Conservation (phyloP, 73 alveolate genomes). For the Paramecium bursaria region DNA sequence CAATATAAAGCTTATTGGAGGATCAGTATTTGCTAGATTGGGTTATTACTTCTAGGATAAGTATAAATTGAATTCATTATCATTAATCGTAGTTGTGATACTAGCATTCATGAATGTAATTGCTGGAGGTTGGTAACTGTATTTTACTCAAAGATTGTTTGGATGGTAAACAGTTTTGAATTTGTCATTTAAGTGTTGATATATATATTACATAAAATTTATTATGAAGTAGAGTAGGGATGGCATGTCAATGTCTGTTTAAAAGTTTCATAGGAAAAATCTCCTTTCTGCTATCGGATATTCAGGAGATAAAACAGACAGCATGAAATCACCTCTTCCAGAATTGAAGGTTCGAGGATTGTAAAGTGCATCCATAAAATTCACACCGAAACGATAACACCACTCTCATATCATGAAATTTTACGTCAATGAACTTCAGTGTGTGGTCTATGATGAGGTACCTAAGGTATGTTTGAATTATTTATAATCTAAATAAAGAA, state of each 20-base stretch:
- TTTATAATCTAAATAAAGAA: conserved; percentile 13
- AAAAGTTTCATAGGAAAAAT: conserved; percentile 22
- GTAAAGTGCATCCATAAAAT: conserved; percentile 26
- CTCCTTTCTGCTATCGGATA: conserved; percentile 18
- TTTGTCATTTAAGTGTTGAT: no score
- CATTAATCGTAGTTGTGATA: conserved; percentile 1
- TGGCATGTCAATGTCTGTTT: conserved; percentile 31
- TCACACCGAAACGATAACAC: conserved; percentile 22
- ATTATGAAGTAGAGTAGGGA: no score
- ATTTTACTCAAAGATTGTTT: neutral
- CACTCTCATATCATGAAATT: conserved; percentile 23
- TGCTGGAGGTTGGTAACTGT: conserved; percentile 40
- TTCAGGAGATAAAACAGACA: neutral
- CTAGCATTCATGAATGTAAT: conserved; percentile 52
- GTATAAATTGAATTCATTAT: neutral
- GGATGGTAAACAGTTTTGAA: neutral
- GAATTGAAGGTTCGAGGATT: conserved; percentile 54
- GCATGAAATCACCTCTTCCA: conserved; percentile 10
- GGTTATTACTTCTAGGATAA: conserved; percentile 12
- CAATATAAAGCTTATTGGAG: neutral
- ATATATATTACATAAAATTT: no score
- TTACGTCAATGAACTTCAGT: conserved; percentile 38
- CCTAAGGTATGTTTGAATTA: conserved; percentile 9
- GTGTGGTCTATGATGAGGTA: neutral
- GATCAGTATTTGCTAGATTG: conserved; percentile 6